phyloP scores from a whole-genome alignment of 2,329 filamentous ascomycete genomes.

The Endoconidiophora laricicola region DNA sequence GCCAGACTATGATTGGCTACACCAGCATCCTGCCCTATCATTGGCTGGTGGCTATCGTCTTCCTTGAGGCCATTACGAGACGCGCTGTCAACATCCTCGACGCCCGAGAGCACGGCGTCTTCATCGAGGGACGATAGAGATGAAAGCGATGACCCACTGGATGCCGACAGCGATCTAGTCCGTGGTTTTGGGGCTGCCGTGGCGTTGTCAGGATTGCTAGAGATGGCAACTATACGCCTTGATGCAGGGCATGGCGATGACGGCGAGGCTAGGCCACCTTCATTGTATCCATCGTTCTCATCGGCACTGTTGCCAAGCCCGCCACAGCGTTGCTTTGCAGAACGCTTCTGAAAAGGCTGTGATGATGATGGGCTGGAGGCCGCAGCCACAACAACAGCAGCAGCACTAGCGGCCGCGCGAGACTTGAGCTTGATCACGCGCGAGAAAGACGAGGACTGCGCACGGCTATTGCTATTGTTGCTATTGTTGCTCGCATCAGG shows the following conservation, averaged over 20 bases:
- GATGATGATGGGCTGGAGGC: not conserved
- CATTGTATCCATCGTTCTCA: not conserved
- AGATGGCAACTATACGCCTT: not conserved
- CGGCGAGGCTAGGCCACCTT: not conserved
- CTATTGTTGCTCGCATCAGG: not conserved
- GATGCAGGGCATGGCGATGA: slow-evolving; percentile 2
- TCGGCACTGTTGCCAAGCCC: not conserved
- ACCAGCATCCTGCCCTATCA: slow-evolving; percentile 3
- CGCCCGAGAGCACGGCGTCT: slow-evolving; percentile 5
- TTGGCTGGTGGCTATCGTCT: slow-evolving; percentile 7
- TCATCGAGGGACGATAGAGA: slow-evolving; percentile 11
- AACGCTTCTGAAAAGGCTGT: not conserved
- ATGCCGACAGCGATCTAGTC: slow-evolving; percentile 6
- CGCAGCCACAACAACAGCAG: not conserved
- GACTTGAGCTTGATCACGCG: slow-evolving; percentile 2
- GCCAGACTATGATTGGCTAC: slow-evolving; percentile 8
- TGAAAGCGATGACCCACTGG: slow-evolving; percentile 12
- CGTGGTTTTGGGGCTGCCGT: not conserved
- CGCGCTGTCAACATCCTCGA: not conserved
- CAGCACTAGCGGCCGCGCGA: not conserved
- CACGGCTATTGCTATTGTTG: not conserved
- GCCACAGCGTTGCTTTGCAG: not conserved
- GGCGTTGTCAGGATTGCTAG: not conserved
- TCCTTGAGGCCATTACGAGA: not conserved
- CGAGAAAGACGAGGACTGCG: not conserved